These are phyloP conservation scores for Salix viminalis DNA, from an alignment of 345 rosid genomes.

Conservation along the genomic window DNA sequence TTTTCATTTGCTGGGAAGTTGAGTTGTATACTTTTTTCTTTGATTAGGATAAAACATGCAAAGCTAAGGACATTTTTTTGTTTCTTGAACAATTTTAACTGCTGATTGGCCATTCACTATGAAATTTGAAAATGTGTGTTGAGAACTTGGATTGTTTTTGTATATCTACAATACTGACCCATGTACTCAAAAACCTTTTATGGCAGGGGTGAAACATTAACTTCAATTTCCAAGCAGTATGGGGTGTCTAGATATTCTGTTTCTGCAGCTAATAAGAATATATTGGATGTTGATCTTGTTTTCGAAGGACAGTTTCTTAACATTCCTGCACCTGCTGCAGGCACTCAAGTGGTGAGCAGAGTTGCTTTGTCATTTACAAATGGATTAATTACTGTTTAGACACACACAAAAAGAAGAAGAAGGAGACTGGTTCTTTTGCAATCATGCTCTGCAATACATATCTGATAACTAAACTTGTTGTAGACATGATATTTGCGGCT, in stretches of 20 bases:
- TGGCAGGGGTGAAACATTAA: constrained; percentile 35
- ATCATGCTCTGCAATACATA: not conserved
- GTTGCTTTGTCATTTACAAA: not conserved
- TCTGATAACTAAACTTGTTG: not conserved
- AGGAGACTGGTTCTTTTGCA: not conserved
- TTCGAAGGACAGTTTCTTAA: constrained; percentile 26
- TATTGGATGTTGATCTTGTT: constrained; percentile 20
- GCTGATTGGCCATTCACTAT: no score
- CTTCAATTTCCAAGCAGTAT: constrained; percentile 34
- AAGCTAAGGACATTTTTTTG: no score
- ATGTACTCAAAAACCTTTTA: not conserved
- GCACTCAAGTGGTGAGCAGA: constrained; percentile 17
- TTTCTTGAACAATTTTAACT: no score
- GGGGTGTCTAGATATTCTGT: constrained; percentile 23
- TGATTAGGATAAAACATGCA: no score
- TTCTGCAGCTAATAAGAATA: constrained; percentile 12
- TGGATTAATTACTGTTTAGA: not conserved
- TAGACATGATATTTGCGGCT: not conserved
- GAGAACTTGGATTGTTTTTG: not conserved
- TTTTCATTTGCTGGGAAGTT: no score
- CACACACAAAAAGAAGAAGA: not conserved
- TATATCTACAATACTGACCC: not conserved
- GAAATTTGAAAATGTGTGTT: not conserved
- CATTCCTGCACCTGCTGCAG: constrained; percentile 13
- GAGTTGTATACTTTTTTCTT: no score